Conservation (phyloP, 805 yeast genomes). For the Wickerhamiella spandovensis region DNA sequence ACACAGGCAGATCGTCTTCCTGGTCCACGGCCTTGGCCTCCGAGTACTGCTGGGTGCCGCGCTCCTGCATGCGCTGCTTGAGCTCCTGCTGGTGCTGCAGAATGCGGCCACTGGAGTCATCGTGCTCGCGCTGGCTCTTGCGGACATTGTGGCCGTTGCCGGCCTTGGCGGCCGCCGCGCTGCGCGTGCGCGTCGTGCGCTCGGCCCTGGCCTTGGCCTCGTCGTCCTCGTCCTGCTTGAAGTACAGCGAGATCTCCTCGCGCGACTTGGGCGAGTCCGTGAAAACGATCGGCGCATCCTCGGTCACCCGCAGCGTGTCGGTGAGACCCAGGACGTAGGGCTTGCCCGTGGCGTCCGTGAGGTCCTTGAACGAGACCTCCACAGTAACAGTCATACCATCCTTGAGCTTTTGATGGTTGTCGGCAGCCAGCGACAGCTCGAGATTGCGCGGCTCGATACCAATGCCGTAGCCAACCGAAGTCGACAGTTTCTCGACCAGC, state of each 20-base stretch:
- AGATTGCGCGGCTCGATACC: conserved; percentile 87
- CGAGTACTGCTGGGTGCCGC: conserved; percentile 45
- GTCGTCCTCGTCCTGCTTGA: conserved; percentile 52
- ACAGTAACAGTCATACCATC: conserved; percentile 67
- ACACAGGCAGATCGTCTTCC: conserved; percentile 35
- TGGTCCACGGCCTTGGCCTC: conserved; percentile 4
- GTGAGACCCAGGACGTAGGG: conserved; percentile 60
- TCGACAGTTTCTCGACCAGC: conserved; percentile 47
- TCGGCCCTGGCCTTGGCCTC: conserved; percentile 26
- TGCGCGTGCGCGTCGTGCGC: conserved; percentile 3
- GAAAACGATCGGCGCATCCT: conserved; percentile 46
- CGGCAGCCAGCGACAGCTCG: conserved; percentile 54
- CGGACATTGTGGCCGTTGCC: conserved; percentile 1
- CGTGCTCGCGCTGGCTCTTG: conserved; percentile 23
- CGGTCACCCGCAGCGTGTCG: conserved; percentile 66
- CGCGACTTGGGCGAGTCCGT: conserved; percentile 63
- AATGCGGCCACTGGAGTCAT: conserved; percentile 64
- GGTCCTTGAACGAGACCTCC: conserved; percentile 61
- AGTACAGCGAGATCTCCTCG: conserved; percentile 69
- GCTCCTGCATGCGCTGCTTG: conserved; percentile 74
- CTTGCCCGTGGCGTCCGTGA: conserved; percentile 39
- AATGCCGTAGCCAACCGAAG: conserved; percentile 74
- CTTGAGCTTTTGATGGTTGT: conserved; percentile 51
- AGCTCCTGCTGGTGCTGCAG: conserved; percentile 71
- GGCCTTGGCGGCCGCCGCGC: neutral